These are phyloP conservation scores for Macroventuria anomochaeta DNA, from an alignment of 2,329 filamentous ascomycete genomes.

Conservation along the genomic window DNA sequence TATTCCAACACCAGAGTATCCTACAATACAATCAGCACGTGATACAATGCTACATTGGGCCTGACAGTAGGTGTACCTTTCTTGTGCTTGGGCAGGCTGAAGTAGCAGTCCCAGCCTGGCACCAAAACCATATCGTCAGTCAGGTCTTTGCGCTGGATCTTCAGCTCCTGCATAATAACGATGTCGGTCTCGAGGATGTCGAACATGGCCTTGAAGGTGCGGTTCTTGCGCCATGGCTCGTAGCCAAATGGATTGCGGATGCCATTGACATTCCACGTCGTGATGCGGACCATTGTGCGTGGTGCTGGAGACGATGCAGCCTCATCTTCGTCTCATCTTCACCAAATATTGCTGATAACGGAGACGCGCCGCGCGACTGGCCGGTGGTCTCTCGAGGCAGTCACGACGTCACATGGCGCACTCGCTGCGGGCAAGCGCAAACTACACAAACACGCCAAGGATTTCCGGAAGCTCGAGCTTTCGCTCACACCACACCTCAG, in stretches of 20 bases:
- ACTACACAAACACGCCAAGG: conserved; percentile 36
- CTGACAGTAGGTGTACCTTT: conserved; percentile 67
- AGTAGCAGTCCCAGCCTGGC: conserved; percentile 94
- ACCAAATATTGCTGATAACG: conserved; percentile 4
- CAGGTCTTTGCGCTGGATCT: conserved; percentile 92
- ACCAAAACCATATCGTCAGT: conserved; percentile 95
- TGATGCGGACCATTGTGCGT: conserved; percentile 75
- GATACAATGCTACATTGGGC: conserved; percentile 3
- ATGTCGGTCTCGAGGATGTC: conserved; percentile 91
- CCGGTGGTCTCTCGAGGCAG: conserved; percentile 8
- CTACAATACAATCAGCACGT: conserved; percentile 54
- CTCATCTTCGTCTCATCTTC: conserved; percentile 14
- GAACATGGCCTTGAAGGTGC: conserved; percentile 76
- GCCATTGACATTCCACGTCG: conserved; percentile 63
- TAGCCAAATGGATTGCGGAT: conserved; percentile 62
- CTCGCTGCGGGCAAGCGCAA: conserved; percentile 13
- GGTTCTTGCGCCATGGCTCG: conserved; percentile 57
- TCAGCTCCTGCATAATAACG: conserved; percentile 92
- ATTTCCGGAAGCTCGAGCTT: conserved; percentile 20
- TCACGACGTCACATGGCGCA: conserved; percentile 35
- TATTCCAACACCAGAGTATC: conserved; percentile 93
- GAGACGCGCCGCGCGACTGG: conserved; percentile 26
- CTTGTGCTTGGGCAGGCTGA: conserved; percentile 90
- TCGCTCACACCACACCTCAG: conserved; percentile 29
- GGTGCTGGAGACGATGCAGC: conserved; percentile 13